phyloP scores from a whole-genome alignment of 2,329 filamentous ascomycete genomes.

The Akanthomyces muscarius region DNA sequence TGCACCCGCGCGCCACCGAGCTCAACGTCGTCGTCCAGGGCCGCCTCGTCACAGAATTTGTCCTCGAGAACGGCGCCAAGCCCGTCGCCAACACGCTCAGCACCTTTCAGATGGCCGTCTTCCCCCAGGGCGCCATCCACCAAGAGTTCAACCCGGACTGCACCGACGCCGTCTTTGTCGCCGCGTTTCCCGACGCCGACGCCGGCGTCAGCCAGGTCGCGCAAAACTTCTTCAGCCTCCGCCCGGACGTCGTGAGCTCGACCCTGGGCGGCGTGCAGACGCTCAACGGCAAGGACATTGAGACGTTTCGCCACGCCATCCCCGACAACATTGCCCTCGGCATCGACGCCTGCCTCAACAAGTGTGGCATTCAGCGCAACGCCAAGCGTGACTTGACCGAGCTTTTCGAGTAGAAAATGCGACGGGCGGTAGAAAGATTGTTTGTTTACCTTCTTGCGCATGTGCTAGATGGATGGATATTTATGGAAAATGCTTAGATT shows the following conservation, averaged over 20 bases:
- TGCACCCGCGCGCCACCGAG: conserved; percentile 46
- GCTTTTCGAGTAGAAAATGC: conserved; percentile 17
- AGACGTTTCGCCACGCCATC: conserved; percentile 36
- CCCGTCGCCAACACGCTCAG: conserved; percentile 36
- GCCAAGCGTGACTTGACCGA: conserved; percentile 28
- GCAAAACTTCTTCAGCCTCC: conserved; percentile 44
- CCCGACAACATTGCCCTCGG: conserved; percentile 48
- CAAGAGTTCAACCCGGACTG: conserved; percentile 51
- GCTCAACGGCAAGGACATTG: conserved; percentile 38
- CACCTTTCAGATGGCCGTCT: conserved; percentile 43
- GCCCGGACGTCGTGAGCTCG: conserved; percentile 34
- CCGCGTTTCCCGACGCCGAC: conserved; percentile 43
- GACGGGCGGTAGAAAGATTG: too few species aligned
- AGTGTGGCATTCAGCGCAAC: conserved; percentile 41
- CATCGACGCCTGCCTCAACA: conserved; percentile 47
- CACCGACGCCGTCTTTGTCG: conserved; percentile 44
- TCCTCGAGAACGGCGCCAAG: conserved; percentile 39
- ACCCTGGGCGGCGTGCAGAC: conserved; percentile 35
- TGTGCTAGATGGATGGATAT: not conserved
- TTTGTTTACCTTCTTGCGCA: not conserved
- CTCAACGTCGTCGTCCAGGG: conserved; percentile 45
- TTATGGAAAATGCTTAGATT: not conserved
- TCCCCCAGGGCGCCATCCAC: conserved; percentile 48
- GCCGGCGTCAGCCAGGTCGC: conserved; percentile 43
- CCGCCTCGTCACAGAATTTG: conserved; percentile 40